A percentile compares a stretch with the other conserved stretches of the same genome.
phyloP scores from a whole-genome alignment of 306 rosid genomes.

The Castanea crenata region DNA sequence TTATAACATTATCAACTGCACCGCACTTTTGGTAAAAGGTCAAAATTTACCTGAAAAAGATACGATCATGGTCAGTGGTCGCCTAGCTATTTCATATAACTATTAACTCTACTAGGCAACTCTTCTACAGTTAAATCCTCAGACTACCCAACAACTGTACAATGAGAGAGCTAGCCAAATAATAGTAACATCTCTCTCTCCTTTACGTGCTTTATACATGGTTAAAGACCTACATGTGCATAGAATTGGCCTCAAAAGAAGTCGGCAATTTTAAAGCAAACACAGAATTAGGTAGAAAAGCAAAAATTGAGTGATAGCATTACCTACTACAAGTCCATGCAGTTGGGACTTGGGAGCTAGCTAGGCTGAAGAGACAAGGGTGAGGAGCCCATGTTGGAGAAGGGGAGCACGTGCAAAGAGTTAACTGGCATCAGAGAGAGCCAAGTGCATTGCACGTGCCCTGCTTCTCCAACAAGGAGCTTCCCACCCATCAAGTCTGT shows the following conservation, averaged over 20 bases:
- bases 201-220: neutral
- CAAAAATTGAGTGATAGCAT: neutral
- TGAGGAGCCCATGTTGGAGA: constrained; percentile 80
- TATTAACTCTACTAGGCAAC: no score
- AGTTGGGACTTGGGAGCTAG: neutral
- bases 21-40: no score
- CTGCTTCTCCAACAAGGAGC: constrained; percentile 98
- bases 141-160: no score
- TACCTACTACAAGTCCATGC: constrained; percentile 1
- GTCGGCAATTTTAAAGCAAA: neutral
- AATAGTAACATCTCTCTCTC: neutral
- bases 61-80: no score
- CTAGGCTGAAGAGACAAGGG: constrained; percentile 14
- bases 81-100: no score
- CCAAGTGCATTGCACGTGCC: constrained; percentile 81
- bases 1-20: no score
- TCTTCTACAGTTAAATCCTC: no score
- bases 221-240: neutral
- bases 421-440: constrained; percentile 14
- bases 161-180: no score
- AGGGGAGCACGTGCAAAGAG: constrained; percentile 81
- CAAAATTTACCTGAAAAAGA: no score
- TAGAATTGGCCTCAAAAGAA: neutral
- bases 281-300: neutral
- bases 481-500: constrained; percentile 43